phyloP scores from a whole-genome alignment of 192 early-diverging fungal species.

The Cetraspora pellucida region DNA sequence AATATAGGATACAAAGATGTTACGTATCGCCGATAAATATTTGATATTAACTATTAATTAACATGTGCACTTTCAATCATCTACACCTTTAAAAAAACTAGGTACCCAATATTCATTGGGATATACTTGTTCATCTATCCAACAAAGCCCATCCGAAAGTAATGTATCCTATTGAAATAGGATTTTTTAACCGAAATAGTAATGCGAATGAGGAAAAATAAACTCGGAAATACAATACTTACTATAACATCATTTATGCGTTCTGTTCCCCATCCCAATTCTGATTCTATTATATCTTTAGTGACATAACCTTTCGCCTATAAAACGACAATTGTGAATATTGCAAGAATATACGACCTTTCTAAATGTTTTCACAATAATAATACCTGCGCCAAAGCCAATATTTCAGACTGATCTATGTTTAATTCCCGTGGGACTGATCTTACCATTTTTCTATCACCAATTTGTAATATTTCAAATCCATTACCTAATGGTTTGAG shows the following conservation, averaged over 20 bases:
- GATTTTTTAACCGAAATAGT: not conserved
- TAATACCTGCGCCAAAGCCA: constrained; percentile 72
- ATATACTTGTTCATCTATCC: constrained; percentile 68
- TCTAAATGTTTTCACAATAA: not conserved
- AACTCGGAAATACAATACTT: constrained; percentile 16
- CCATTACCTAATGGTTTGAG: constrained; percentile 86
- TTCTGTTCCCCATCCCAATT: constrained; percentile 61
- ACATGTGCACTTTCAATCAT: constrained; percentile 4
- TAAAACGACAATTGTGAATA: not conserved
- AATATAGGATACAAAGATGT: no score
- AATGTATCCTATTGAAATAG: constrained; percentile 57
- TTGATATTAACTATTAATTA: not conserved
- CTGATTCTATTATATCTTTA: constrained; percentile 38
- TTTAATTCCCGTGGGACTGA: constrained; percentile 90
- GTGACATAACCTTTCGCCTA: constrained; percentile 49
- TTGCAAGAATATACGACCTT: not conserved
- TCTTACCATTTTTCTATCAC: constrained; percentile 79
- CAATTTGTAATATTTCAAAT: constrained; percentile 84
- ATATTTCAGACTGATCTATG: constrained; percentile 70
- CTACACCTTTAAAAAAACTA: constrained; percentile 55
- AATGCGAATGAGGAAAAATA: constrained; percentile 4
- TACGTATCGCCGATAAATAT: not conserved
- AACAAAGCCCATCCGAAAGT: constrained; percentile 73
- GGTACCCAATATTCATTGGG: constrained; percentile 60
- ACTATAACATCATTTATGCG: constrained; percentile 61